A percentile compares a stretch with the other conserved stretches of the same genome.
Conservation (phyloP, 78 protist species). For the Guillardia theta region DNA sequence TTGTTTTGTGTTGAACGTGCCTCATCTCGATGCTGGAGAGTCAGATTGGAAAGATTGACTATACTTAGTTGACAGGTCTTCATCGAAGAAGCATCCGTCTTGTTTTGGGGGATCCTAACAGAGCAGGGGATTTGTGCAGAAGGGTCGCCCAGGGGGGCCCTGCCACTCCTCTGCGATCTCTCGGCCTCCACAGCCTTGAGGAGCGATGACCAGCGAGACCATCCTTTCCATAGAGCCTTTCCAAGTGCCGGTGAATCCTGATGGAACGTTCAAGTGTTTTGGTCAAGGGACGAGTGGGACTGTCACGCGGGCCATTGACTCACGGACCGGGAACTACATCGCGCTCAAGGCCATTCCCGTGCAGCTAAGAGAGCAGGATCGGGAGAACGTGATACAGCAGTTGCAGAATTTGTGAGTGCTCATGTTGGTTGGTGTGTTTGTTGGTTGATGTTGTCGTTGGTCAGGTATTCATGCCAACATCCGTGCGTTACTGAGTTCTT, state of each 20-base stretch:
- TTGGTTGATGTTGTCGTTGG: not conserved
- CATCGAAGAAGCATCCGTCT: too few relatives aligned
- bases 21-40: too few relatives aligned
- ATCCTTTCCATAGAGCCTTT: too few relatives aligned
- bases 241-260: not conserved
- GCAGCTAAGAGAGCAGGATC: not conserved
- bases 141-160: too few relatives aligned
- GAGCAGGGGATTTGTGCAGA: too few relatives aligned
- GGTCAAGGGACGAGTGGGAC: not conserved
- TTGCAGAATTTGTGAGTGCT: not conserved
- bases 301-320: not conserved
- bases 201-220: too few relatives aligned
- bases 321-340: not conserved
- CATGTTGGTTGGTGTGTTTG: not conserved
- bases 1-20: too few relatives aligned
- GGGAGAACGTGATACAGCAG: not conserved
- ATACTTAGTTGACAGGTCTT: too few relatives aligned
- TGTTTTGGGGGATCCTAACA: too few relatives aligned
- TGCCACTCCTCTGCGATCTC: too few relatives aligned
- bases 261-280: not conserved
- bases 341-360: not conserved
- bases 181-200: too few relatives aligned
- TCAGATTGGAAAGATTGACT: too few relatives aligned
- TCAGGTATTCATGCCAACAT: not conserved
- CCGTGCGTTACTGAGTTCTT: not conserved